These are phyloP conservation scores for Silybum marianum DNA, from an alignment of 129 eudicot genomes.

Conservation along the genomic window DNA sequence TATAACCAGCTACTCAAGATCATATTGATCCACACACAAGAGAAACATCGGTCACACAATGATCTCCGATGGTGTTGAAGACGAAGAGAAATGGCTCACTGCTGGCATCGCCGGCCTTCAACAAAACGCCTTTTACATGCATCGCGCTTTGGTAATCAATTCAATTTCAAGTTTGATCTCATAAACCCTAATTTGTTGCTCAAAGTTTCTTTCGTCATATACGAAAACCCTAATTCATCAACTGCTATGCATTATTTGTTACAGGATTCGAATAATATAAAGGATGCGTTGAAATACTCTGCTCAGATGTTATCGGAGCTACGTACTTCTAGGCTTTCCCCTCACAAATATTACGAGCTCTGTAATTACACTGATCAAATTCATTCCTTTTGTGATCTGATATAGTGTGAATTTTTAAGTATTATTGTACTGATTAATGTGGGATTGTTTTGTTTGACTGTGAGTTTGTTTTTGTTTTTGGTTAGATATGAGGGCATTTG, in stretches of 20 bases:
- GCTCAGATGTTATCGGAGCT: slow-evolving; percentile 99
- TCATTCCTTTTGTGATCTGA: slow-evolving; percentile 18
- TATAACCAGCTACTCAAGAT: slow-evolving; percentile 24
- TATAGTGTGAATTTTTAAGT: background rate
- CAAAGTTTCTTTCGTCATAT: background rate
- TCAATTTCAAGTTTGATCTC: background rate
- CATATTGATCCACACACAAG: slow-evolving; percentile 2
- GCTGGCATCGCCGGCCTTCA: slow-evolving; percentile 95
- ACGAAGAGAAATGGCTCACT: slow-evolving; percentile 94
- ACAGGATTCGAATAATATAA: slow-evolving; percentile 91
- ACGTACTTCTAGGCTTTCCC: slow-evolving; percentile 91
- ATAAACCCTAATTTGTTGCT: slow-evolving; percentile 33
- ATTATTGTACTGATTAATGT: background rate
- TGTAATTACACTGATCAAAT: slow-evolving; percentile 47
- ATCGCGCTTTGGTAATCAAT: slow-evolving; percentile 83
- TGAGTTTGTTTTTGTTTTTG: slow-evolving; percentile 16
- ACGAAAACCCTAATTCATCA: slow-evolving; percentile 32
- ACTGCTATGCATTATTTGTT: slow-evolving; percentile 22
- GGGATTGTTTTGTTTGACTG: slow-evolving; percentile 5
- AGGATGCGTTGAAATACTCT: slow-evolving; percentile 90
- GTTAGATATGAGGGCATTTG: slow-evolving; percentile 98
- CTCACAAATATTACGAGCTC: slow-evolving; percentile 92
- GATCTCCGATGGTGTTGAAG: slow-evolving; percentile 72
- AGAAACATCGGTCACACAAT: slow-evolving; percentile 28
- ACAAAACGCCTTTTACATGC: slow-evolving; percentile 98